phyloP scores from a whole-genome alignment of 1,139 yeast species.

The Pichia sp. region DNA sequence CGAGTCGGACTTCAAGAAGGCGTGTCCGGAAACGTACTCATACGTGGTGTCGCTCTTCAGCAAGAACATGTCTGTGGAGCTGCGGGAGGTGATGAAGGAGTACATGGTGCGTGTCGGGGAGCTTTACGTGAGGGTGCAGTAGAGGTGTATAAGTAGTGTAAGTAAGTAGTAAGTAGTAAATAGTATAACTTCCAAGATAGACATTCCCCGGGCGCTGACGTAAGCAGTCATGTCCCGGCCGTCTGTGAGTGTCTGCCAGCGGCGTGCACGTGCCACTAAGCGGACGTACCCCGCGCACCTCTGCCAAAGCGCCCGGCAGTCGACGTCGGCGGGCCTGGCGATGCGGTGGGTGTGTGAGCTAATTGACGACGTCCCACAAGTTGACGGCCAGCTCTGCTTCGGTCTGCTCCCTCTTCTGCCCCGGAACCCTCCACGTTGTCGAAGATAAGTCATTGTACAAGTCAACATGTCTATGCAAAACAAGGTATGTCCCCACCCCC shows the following conservation, averaged over 20 bases:
- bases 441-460: no score
- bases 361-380: no score
- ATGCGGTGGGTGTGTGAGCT: no score
- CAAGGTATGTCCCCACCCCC: slow-evolving; percentile 24
- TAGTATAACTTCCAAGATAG: no score
- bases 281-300: slow-evolving; percentile 12
- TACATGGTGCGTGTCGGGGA: slow-evolving; percentile 75
- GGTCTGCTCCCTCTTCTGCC: no score
- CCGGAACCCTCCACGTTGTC: no score
- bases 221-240: no score
- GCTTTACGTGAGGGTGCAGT: slow-evolving; percentile 44
- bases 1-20: slow-evolving; percentile 65
- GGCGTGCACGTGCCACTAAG: not conserved
- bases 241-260: no score
- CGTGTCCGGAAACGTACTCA: slow-evolving; percentile 66
- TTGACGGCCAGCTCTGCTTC: no score
- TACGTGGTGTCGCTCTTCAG: slow-evolving; percentile 65
- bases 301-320: not conserved
- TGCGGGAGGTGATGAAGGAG: slow-evolving; percentile 63
- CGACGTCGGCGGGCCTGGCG: not conserved
- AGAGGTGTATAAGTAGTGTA: no score
- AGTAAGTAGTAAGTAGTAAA: no score
- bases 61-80: slow-evolving; percentile 66
- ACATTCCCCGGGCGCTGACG: no score
- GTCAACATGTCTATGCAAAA: slow-evolving; percentile 30